Percentiles rank a stretch among this genome's conserved stretches.
Conservation (phyloP, 805 yeast genomes). For the Starmera pachycereana region DNA sequence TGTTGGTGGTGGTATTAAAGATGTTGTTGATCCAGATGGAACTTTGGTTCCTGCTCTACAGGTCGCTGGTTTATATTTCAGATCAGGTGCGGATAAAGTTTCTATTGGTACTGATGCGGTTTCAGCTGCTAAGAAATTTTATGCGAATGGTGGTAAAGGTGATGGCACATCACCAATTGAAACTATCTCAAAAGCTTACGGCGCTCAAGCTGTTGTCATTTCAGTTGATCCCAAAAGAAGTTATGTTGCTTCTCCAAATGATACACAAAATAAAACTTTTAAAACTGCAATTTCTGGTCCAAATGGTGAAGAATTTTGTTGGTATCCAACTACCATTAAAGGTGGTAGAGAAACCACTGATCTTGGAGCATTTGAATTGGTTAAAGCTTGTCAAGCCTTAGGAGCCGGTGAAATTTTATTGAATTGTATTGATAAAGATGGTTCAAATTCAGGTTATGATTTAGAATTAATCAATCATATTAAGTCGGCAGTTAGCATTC, state of each 20-base stretch:
- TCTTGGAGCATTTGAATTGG: conserved; percentile 84
- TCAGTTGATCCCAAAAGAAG: conserved; percentile 95
- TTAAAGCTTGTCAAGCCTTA: conserved; percentile 77
- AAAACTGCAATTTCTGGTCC: conserved; percentile 66
- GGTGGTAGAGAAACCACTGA: conserved; percentile 93
- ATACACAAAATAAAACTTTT: conserved; percentile 53
- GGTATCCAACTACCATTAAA: conserved; percentile 92
- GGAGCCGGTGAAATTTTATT: conserved; percentile 95
- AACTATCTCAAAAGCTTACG: conserved; percentile 84
- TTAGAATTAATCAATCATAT: conserved; percentile 74
- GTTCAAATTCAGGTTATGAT: conserved; percentile 91
- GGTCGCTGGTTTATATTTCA: conserved; percentile 85
- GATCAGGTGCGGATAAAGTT: conserved; percentile 97
- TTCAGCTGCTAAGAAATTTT: conserved; percentile 74
- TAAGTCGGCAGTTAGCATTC: conserved; percentile 68
- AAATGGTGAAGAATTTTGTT: conserved; percentile 79
- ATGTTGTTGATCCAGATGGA: conserved; percentile 79
- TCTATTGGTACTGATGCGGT: conserved; percentile 99
- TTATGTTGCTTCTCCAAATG: conserved; percentile 54
- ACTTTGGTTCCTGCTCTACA: conserved; percentile 72
- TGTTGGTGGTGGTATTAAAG: conserved; percentile 97
- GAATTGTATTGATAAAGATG: conserved; percentile 96
- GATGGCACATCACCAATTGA: conserved; percentile 86
- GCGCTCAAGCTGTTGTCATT: conserved; percentile 94
- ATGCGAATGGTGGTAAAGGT: conserved; percentile 43